phyloP scores from a whole-genome alignment of 257 asterid genomes.

The Solanum gandarillasii region DNA sequence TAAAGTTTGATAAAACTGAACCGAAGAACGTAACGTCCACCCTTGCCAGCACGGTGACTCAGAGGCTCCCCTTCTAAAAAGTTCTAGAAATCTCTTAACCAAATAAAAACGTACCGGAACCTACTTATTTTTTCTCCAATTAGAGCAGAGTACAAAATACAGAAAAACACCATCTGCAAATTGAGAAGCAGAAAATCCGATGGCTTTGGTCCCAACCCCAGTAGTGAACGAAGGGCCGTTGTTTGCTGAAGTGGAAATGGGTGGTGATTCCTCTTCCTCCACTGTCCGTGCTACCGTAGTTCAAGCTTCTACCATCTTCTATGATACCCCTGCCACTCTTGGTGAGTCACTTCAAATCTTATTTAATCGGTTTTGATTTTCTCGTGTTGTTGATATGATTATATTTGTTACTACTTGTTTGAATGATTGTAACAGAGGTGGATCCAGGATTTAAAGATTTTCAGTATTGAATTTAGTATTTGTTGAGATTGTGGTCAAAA shows the following conservation, averaged over 20 bases:
- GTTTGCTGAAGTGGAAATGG: slow-evolving; percentile 84
- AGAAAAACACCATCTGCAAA: background rate
- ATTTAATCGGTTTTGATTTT: background rate
- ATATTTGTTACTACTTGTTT: background rate
- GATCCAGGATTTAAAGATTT: background rate
- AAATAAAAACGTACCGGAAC: background rate
- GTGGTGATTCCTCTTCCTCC: slow-evolving; percentile 48
- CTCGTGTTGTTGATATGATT: background rate
- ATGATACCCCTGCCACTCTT: slow-evolving; percentile 91
- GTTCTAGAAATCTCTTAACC: background rate
- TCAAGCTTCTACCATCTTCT: slow-evolving; percentile 91
- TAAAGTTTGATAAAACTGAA: too few species aligned
- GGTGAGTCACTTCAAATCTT: slow-evolving; percentile 20
- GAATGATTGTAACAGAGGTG: background rate
- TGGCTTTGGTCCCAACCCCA: slow-evolving; percentile 59
- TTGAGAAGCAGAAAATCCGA: slow-evolving; percentile 6
- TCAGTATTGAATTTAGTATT: too few species aligned
- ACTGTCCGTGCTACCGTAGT: slow-evolving; percentile 82
- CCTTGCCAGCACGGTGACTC: background rate
- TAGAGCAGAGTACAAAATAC: background rate
- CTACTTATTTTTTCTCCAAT: background rate
- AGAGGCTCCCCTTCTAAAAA: background rate
- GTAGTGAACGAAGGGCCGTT: slow-evolving; percentile 33
- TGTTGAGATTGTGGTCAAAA: background rate
- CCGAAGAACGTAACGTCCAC: too few species aligned